Evolutionary conservation across 768 basidiomycete genomes (phyloP), one percentile per base, ranked within the genome.

Genomic region (Lyophyllum atratum): DNA sequence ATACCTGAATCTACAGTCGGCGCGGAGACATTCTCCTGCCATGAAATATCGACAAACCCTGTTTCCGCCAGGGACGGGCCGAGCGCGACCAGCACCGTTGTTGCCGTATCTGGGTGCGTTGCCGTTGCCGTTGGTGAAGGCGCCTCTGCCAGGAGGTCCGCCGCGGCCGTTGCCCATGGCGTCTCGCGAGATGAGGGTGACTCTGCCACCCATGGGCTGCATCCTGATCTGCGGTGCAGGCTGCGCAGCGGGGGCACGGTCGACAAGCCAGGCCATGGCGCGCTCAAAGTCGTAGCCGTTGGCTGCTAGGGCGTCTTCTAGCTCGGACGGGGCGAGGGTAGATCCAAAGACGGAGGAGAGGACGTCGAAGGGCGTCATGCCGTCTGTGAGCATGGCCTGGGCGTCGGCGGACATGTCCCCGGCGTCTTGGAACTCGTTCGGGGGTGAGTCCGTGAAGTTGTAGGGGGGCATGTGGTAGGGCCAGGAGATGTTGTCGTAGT

Each of bases 341-440:
- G 93, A 89, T 15, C 92, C 93, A 68, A 99, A 99, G 37, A 99
- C 92, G 42, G 92, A 94, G 68, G 84, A 86, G 19, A 99, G 87
- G 42, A 98, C 94, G 65, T 99, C 97, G 65, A 99, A 90, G 1
- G 97, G 97, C 1, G 96, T 96, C 93, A 99, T 96, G 43, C 94
- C 94, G 68, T 92, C 90, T 0, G 89, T 90, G 49, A 93, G 81
- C 72, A 84, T 77, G 31, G 59, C 49, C 31, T 60, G 59, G 4
- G 83, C 82, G 14, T 61, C 60, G 0, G 33, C 79, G 74, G 12
- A 79, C 78, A 34, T 87, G 83, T 84, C 83, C 55, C 17, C 45
- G 52, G 22, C 21, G 48, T 56, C 66, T 60, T 19, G 64, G 48
- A 54, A 62, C 67, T 48, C 59, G 45, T 51, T 71, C 65, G 65